Evolutionary conservation across 257 asterid genomes (phyloP).

Genomic region (Nicotiana sylvestris): DNA sequence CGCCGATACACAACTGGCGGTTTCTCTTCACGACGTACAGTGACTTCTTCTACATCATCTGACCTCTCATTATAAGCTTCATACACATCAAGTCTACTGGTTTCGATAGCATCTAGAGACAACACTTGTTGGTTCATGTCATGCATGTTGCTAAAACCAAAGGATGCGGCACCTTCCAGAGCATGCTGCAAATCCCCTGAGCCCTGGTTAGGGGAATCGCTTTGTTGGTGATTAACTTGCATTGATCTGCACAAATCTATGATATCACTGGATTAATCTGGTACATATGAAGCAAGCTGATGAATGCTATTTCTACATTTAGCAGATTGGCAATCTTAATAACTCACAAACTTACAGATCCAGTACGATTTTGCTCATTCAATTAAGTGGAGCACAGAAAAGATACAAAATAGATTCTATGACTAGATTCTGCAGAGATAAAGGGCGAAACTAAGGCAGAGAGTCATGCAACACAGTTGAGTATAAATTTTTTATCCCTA

Average conservation of each 20-base stretch:
- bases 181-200: constrained; percentile 1
- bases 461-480: background rate
- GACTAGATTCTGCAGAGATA: background rate
- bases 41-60: background rate
- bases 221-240: constrained; percentile 15
- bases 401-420: too few species aligned
- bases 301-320: background rate
- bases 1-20: constrained; percentile 16
- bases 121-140: constrained; percentile 8
- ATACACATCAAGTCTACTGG: background rate
- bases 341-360: background rate
- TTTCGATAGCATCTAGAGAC: background rate
- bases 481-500: background rate
- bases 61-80: background rate
- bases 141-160: constrained; percentile 10
- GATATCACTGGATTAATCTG: background rate
- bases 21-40: background rate
- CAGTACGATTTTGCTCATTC: background rate
- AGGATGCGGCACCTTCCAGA: constrained; percentile 8
- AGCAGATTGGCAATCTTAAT: constrained; percentile 18
- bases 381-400: background rate
- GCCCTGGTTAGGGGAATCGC: constrained; percentile 2
- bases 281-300: constrained; percentile 11
- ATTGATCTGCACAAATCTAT: constrained; percentile 9
- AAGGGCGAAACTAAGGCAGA: background rate